A percentile compares a stretch with the other conserved stretches of the same genome.
phyloP scores from a whole-genome alignment of 768 basidiomycete species.

The Boletus subparvulus region DNA sequence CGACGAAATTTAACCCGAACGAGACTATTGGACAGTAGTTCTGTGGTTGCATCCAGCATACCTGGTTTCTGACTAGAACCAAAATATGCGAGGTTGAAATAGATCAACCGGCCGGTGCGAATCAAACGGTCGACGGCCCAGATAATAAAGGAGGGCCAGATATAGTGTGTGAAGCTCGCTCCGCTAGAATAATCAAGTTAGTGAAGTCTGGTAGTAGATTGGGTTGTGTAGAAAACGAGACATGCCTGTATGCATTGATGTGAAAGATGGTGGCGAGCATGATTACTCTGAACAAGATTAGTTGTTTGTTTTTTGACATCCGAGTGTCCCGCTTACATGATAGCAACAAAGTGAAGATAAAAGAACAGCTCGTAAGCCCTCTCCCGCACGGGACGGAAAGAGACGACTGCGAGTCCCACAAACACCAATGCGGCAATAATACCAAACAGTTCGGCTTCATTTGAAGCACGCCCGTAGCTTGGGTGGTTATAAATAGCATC shows the following conservation, averaged over 20 bases:
- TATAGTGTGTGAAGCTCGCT: slow-evolving; percentile 23
- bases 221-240: slow-evolving; percentile 24
- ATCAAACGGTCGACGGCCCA: slow-evolving; percentile 55
- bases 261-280: slow-evolving; percentile 43
- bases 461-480: slow-evolving; percentile 7
- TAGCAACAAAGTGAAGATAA: slow-evolving; percentile 42
- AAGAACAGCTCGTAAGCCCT: slow-evolving; percentile 52
- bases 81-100: slow-evolving; percentile 42
- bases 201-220: background rate
- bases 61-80: slow-evolving; percentile 18
- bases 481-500: background rate
- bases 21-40: slow-evolving; percentile 42
- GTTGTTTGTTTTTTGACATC: slow-evolving; percentile 35
- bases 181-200: slow-evolving; percentile 17
- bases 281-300: slow-evolving; percentile 29
- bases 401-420: slow-evolving; percentile 41
- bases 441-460: slow-evolving; percentile 28
- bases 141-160: slow-evolving; percentile 52
- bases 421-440: slow-evolving; percentile 39
- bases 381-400: slow-evolving; percentile 51
- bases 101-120: slow-evolving; percentile 41
- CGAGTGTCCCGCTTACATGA: slow-evolving; percentile 31
- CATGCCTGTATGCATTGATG: slow-evolving; percentile 31
- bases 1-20: slow-evolving; percentile 46
- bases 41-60: slow-evolving; percentile 37